Evolutionary conservation across 257 asterid genomes (phyloP), one percentile per base, ranked within the genome.

Genomic region (Catharanthus roseus): DNA sequence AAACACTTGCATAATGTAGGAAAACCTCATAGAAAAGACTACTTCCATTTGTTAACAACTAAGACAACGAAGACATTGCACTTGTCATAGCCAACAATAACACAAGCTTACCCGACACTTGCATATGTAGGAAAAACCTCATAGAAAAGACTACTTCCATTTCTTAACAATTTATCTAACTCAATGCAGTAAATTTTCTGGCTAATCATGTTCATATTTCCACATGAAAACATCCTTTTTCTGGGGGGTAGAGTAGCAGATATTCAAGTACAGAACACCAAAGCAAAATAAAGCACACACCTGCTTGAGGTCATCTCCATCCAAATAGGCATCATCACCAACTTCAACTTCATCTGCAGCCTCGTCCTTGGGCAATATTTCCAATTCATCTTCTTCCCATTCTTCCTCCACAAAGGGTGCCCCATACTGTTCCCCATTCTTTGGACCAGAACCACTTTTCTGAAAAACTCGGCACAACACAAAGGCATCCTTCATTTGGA

Each of bases 391-490:
- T 3, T 79, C 81, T 79, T 90, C 96, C 98, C 98, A 93, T 62
- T 93, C 98, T 85, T 90, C 96, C 78, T 87, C 96, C 29, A 86
- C 74, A 68, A 88, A 84, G 19, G 98, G 98, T 60, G 98, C 98
- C 42, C 98, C 98, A 73, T 93, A 93, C 75, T 85, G 91, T 77
- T 90, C 98, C 51, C 97, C 98, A 75, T 93, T 93, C 87, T 89
- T 93, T 36, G 98, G 96, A 68, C 98, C 98, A 0, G 98, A 70
- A 61, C 98, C 98, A 90, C 98, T 93, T 82, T 93, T 93, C 83
- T 93, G 98, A 79, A 90, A 90, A 71, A 93, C 87, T 79, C 97
- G 88, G 77, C 97, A 90, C 55, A 93, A 78, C 75, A 93, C 98
- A 73, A 76, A 87, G 18, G 96, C 83, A 73, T 87, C 98, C 96